These are phyloP conservation scores for Nicotiana obtusifolia DNA, from an alignment of 257 asterid genomes.

Conservation along the genomic window DNA sequence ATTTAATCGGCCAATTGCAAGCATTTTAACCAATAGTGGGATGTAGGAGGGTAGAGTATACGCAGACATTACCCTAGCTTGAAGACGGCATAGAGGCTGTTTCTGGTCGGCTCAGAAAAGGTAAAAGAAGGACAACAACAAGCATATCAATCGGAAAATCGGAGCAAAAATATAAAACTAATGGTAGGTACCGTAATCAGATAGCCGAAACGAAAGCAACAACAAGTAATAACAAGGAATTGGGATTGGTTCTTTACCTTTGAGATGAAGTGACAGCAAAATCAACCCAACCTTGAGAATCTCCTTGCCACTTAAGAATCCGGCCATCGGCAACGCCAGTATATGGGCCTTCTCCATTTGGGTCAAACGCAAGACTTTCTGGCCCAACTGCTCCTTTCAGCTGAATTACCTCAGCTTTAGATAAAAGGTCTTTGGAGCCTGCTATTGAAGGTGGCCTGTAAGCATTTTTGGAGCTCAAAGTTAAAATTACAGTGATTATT, in stretches of 20 bases:
- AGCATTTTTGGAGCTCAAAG: not conserved
- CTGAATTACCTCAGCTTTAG: not conserved
- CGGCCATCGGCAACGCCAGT: slow-evolving; percentile 31
- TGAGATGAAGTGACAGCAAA: slow-evolving; percentile 22
- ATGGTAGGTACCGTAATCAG: no score
- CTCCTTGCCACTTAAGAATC: slow-evolving; percentile 22
- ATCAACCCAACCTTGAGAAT: slow-evolving; percentile 14
- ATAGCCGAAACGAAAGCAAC: no score
- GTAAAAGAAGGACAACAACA: no score
- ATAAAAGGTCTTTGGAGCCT: slow-evolving; percentile 10
- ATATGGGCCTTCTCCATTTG: slow-evolving; percentile 23
- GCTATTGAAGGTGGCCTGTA: slow-evolving; percentile 5
- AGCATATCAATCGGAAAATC: no score
- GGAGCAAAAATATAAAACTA: no score
- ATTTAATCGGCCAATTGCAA: not conserved
- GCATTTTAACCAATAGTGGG: no score
- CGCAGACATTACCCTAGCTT: no score
- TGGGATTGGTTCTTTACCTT: slow-evolving; percentile 7
- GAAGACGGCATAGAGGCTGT: no score
- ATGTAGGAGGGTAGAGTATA: no score
- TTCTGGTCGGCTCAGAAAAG: no score
- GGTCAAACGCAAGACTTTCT: slow-evolving; percentile 24
- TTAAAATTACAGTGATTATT: not conserved
- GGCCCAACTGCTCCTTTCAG: slow-evolving; percentile 22
- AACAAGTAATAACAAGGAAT: no score